Evolutionary conservation across 768 basidiomycete species (phyloP), one percentile per base, ranked within the genome.

Genomic region (Calocera viscosa): DNA sequence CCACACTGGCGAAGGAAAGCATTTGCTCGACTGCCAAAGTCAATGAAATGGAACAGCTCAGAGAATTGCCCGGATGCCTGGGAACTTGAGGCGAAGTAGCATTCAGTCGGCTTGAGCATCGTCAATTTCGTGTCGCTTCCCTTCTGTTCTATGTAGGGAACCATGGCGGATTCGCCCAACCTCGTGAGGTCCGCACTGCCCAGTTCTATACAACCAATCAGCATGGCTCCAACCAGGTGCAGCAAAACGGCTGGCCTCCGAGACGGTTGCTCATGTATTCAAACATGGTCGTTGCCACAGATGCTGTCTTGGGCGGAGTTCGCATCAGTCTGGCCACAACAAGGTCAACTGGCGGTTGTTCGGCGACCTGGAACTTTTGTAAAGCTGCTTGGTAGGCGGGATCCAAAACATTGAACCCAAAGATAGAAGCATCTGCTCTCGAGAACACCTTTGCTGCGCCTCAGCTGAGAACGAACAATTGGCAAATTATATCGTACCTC

Each of bases 1-100:
- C 96, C 95, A 71, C 91, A 91, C 1, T 89, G 87, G 65, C 82
- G 83, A 49, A 99, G 79, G 77, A 99, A 97, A 2, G 82, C 80
- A 70, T 94, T 95, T 28, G 89, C 95, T 2, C 80, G 78, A 1
- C 81, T 73, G 1, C 94, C 94, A 73, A 95, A 96, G 74, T 95
- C 87, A 64, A 98, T 85, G 71, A 94, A 96, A 35, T 84, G 81
- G 72, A 97, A 96, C 1, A 95, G 77, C 69, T 88, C 87, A 1
- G 88, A 87, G 72, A 81, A 28, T 80, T 77, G 19, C 69, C 65
- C 65, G 43, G 17, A 30, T 26, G 32, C 30, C 35, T 35, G 40
- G 33, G 78, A 75, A 64, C 80, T 77, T 32, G 80, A 78, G 1
- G 82, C 83, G 67, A 93, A 81, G 73, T 87, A 91, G 70, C 90